Base-by-base conservation (phyloP, 2,329 filamentous ascomycete species). In the Arthrobotrys iridis region DNA sequence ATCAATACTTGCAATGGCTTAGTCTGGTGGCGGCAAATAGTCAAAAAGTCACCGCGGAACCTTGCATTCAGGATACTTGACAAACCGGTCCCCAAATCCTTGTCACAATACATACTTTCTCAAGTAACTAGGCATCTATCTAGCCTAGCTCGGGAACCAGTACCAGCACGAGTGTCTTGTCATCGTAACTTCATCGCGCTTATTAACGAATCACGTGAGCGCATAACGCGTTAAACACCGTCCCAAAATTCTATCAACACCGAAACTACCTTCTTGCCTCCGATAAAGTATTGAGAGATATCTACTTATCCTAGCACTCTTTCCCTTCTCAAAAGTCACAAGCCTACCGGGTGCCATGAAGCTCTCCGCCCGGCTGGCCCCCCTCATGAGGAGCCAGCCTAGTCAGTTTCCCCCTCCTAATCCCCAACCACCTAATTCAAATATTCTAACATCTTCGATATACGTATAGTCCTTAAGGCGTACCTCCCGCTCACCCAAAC, bases 371-470 rank as follows among this genome's bases (percentile, higher is more conserved):
- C 55, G 71, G 63, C 71, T 75, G 37, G 58, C 71, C 70, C 67
- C 70, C 37, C 63, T 75, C 40, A 43, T 57, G 71, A 68, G 71
- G 71, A 68, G 41, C 40, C 71, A 67, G 57, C 63, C 71, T 64
- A 41, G 71, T 68, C 4, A 7, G 70, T 63, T 6, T 10, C 41
- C 15, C 10, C 13, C 22, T 20, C 26, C 50, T 28, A 43, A 52
- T 58, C 20, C 26, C 11, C 15, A 43, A 43, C n/a, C n/a, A 20
- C 20, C 40, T 20, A n/a, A 5, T 20, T 26, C 11, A 20, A 55
- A 43, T 18, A 0, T 41, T n/a, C 55, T 62, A 41, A 66, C 50
- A 30, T n/a, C 22, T 15, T n/a, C n/a, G n/a, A 10, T 20, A 18
- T 20, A 37, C n/a, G 6, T 22, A 41, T 33, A 74, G 70, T 75